phyloP scores from a whole-genome alignment of 2,329 filamentous ascomycete genomes.

The Pestalotiopsis sp. region DNA sequence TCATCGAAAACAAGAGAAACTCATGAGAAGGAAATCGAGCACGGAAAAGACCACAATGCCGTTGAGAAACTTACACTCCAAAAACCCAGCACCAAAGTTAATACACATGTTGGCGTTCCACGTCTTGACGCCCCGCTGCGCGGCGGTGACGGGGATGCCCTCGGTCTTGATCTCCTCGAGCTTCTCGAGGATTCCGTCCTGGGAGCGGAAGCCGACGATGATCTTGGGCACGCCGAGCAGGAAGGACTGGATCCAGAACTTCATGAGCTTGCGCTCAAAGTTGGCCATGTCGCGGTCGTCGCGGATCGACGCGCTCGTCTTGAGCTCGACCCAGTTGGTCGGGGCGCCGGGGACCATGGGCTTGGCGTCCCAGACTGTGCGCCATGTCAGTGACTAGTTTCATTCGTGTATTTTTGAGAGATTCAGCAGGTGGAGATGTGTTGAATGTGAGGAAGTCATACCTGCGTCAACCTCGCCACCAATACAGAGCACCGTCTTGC shows the following conservation, averaged over 20 bases:
- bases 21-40: background rate
- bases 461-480: conserved; percentile 93
- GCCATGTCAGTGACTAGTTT: conserved; percentile 9
- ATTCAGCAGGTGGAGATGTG: too few relatives aligned
- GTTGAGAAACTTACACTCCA: conserved; percentile 65
- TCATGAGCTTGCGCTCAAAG: conserved; percentile 89
- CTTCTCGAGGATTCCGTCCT: conserved; percentile 69
- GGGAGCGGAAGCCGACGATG: conserved; percentile 83
- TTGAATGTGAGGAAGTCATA: conserved; percentile 38
- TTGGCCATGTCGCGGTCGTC: conserved; percentile 69
- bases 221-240: conserved; percentile 90
- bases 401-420: background rate
- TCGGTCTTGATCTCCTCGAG: conserved; percentile 82
- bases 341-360: conserved; percentile 65
- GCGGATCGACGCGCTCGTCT: conserved; percentile 78
- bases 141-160: conserved; percentile 75
- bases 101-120: conserved; percentile 97
- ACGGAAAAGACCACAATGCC: background rate
- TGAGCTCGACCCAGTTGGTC: conserved; percentile 93
- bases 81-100: conserved; percentile 79
- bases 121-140: conserved; percentile 62
- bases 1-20: background rate
- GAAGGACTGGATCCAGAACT: conserved; percentile 97
- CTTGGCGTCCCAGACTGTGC: conserved; percentile 79
- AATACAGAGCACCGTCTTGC: conserved; percentile 72